These are phyloP conservation scores for Chenopodium quinoa DNA, from an alignment of 148 eudicot species.

Conservation along the genomic window DNA sequence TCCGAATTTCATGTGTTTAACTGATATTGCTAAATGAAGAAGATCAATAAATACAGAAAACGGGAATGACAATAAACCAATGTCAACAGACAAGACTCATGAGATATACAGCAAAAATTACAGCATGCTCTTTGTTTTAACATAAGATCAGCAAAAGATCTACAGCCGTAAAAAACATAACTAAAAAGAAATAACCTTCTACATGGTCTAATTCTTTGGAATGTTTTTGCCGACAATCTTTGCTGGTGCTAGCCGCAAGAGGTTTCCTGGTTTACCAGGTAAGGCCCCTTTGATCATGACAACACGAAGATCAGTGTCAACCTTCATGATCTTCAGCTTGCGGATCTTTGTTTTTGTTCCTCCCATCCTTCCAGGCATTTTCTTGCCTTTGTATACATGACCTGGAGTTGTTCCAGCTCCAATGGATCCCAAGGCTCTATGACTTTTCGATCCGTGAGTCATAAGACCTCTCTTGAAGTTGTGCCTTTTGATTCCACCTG, in stretches of 20 bases:
- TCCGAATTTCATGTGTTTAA: background rate
- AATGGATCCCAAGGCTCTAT: conserved; percentile 82
- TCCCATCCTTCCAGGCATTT: conserved; percentile 99
- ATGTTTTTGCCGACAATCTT: conserved; percentile 93
- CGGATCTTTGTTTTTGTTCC: conserved; percentile 83
- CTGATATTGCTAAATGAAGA: background rate
- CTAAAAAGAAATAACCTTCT: too few species aligned
- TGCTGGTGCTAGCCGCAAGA: conserved; percentile 81
- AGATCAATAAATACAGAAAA: background rate
- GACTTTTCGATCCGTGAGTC: conserved; percentile 98
- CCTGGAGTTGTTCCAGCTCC: conserved; percentile 99
- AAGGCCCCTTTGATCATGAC: conserved; percentile 93
- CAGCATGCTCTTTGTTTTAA: conserved; percentile 23
- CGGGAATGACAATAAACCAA: background rate
- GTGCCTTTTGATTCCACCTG: conserved; percentile 95
- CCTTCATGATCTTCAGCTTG: conserved; percentile 78
- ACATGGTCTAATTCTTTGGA: conserved; percentile 59
- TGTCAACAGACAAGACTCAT: background rate
- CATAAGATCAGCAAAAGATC: conserved; percentile 15
- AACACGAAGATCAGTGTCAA: conserved; percentile 72
- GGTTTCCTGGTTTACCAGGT: conserved; percentile 99
- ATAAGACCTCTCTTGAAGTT: conserved; percentile 92
- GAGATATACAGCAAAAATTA: conserved; percentile 21
- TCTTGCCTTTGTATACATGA: conserved; percentile 83
- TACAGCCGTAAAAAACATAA: conserved; percentile 1